Conservation (phyloP, 257 asterid genomes). For the Salvia splendens region DNA sequence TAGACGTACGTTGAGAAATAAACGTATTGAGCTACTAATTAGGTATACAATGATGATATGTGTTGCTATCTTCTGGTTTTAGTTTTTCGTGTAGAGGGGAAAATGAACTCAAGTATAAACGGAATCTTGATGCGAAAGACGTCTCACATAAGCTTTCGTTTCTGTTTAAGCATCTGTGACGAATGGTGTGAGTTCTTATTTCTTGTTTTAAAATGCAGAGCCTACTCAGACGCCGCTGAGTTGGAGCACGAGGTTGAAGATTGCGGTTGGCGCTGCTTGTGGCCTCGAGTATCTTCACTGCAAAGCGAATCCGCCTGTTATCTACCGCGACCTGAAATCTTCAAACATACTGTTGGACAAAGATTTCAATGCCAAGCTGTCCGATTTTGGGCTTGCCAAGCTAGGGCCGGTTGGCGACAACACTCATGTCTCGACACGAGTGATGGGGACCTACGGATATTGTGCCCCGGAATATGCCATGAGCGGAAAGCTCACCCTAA, state of each 20-base stretch:
- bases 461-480: conserved; percentile 92
- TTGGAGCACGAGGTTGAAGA: conserved; percentile 81
- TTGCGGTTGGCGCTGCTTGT: conserved; percentile 82
- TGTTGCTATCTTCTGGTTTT: conserved; percentile 1
- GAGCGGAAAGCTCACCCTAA: conserved; percentile 84
- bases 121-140: not conserved
- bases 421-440: conserved; percentile 91
- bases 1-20: too few relatives aligned
- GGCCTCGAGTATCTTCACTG: conserved; percentile 89
- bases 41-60: too few relatives aligned
- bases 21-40: too few relatives aligned
- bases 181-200: not conserved
- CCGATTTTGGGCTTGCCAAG: conserved; percentile 92
- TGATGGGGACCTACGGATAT: conserved; percentile 92
- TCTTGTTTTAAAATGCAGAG: conserved; percentile 44
- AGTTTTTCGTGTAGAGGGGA: too few relatives aligned
- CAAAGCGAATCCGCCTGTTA: conserved; percentile 83
- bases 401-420: conserved; percentile 91
- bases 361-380: conserved; percentile 75
- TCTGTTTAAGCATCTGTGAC: not conserved
- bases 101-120: not conserved
- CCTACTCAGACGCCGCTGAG: conserved; percentile 55
- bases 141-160: not conserved
- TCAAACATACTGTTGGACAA: conserved; percentile 80
- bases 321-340: conserved; percentile 81